Percentiles rank a stretch among this genome's conserved stretches.
Conservation (phyloP, 164 flowering plant genomes). For the Stephania japonica region DNA sequence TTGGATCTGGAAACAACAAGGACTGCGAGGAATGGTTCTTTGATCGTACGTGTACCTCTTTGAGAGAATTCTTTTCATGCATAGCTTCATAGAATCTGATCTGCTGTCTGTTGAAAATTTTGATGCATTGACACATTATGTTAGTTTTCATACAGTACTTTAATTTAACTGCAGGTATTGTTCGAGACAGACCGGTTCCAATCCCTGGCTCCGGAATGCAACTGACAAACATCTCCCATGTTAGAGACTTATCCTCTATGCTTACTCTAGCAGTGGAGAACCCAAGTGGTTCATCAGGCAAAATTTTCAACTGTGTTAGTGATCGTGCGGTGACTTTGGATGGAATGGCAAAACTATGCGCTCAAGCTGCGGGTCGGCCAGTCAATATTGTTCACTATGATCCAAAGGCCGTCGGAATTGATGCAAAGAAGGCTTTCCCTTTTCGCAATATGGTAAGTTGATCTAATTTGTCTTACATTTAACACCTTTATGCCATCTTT, state of each 20-base stretch:
- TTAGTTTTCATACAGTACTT: not conserved
- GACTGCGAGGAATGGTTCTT: slow-evolving; percentile 99
- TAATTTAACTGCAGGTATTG: slow-evolving; percentile 55
- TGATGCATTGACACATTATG: not conserved
- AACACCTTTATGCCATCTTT: too few relatives aligned
- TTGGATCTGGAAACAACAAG: slow-evolving; percentile 97
- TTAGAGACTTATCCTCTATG: slow-evolving; percentile 85
- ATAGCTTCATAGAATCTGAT: not conserved
- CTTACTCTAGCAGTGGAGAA: slow-evolving; percentile 79
- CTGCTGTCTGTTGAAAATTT: not conserved
- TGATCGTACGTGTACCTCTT: slow-evolving; percentile 56
- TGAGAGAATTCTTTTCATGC: not conserved
- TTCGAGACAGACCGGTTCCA: slow-evolving; percentile 78
- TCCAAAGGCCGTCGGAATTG: slow-evolving; percentile 77
- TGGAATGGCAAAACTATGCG: slow-evolving; percentile 91
- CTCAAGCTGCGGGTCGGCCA: slow-evolving; percentile 72
- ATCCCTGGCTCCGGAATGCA: slow-evolving; percentile 99
- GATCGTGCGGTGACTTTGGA: slow-evolving; percentile 95
- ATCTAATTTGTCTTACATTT: too few relatives aligned
- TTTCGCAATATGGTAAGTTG: slow-evolving; percentile 81
- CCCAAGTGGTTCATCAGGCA: slow-evolving; percentile 55
- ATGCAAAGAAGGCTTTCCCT: slow-evolving; percentile 95
- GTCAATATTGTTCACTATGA: slow-evolving; percentile 82
- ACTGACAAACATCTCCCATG: slow-evolving; percentile 89
- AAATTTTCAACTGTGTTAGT: slow-evolving; percentile 89